Percentiles rank a stretch among this genome's conserved stretches.
phyloP scores from a whole-genome alignment of 768 basidiomycete genomes.

The Mycena maculata region DNA sequence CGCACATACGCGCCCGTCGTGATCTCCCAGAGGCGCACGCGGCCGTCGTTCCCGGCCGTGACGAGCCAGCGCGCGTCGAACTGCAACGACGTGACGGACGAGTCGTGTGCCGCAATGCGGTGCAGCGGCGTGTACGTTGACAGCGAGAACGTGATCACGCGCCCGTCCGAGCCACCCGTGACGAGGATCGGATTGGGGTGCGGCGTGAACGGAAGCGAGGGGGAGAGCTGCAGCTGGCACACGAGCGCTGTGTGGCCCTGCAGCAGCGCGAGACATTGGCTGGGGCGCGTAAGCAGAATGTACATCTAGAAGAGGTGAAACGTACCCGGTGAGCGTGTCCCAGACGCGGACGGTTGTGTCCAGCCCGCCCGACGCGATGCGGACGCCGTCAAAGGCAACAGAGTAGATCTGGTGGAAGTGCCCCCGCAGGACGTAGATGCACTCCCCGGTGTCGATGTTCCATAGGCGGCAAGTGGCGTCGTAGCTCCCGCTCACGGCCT shows the following conservation, averaged over 20 bases:
- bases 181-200: slow-evolving; percentile 77
- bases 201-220: slow-evolving; percentile 68
- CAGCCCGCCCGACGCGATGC: slow-evolving; percentile 87
- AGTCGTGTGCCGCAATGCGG: slow-evolving; percentile 89
- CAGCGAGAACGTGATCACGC: slow-evolving; percentile 80
- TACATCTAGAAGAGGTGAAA: neutral
- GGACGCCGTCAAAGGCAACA: slow-evolving; percentile 88
- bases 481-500: slow-evolving; percentile 93
- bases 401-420: slow-evolving; percentile 93
- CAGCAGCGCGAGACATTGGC: slow-evolving; percentile 84
- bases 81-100: slow-evolving; percentile 88
- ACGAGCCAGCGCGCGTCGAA: slow-evolving; percentile 87
- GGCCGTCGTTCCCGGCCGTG: slow-evolving; percentile 87
- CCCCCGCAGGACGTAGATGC: slow-evolving; percentile 82
- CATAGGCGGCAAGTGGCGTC: slow-evolving; percentile 92
- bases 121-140: slow-evolving; percentile 57
- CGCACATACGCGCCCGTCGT: slow-evolving; percentile 75
- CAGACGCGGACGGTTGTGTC: slow-evolving; percentile 95
- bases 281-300: slow-evolving; percentile 44
- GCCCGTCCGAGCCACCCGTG: slow-evolving; percentile 83
- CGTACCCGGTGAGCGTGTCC: slow-evolving; percentile 88
- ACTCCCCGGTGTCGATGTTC: slow-evolving; percentile 91
- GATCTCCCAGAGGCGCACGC: slow-evolving; percentile 79
- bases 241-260: slow-evolving; percentile 95
- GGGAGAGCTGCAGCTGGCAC: slow-evolving; percentile 86